Conservation (phyloP, 2,329 filamentous ascomycete genomes). For the Hyphodiscus sp. region DNA sequence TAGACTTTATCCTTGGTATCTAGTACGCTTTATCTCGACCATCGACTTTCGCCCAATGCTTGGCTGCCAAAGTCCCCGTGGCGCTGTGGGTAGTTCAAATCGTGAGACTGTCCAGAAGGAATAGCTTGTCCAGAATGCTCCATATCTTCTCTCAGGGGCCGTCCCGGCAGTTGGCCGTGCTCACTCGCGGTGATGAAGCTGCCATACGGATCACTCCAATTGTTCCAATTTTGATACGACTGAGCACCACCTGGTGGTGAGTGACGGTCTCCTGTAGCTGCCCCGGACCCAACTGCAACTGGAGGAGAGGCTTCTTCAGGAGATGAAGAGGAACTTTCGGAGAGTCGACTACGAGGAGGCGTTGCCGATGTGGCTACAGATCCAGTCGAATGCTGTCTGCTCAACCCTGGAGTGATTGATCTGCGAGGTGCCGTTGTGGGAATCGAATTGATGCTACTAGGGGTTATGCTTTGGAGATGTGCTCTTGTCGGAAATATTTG, state of each 20-base stretch:
- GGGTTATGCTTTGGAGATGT: not conserved
- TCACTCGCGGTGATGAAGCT: not conserved
- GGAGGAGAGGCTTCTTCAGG: conserved; percentile 8
- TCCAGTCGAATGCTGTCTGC: not conserved
- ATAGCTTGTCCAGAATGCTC: not conserved
- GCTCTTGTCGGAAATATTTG: conserved; percentile 3
- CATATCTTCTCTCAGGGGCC: not conserved
- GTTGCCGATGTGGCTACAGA: not conserved
- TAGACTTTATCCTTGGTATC: not conserved
- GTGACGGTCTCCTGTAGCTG: not conserved
- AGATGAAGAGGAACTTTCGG: not conserved
- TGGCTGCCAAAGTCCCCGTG: not conserved
- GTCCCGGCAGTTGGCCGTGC: not conserved
- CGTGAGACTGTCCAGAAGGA: not conserved
- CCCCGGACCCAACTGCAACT: conserved; percentile 9
- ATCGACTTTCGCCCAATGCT: not conserved
- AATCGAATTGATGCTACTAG: conserved; percentile 1
- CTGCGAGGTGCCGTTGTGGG: conserved; percentile 1
- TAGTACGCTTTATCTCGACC: not conserved
- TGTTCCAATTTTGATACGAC: not conserved
- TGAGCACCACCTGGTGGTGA: not conserved
- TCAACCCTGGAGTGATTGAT: conserved; percentile 7
- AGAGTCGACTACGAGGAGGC: not conserved
- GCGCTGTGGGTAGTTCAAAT: not conserved
- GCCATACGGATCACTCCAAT: not conserved